phyloP scores from a whole-genome alignment of 495 filamentous ascomycete genomes.

The Lindgomyces ingoldianus region DNA sequence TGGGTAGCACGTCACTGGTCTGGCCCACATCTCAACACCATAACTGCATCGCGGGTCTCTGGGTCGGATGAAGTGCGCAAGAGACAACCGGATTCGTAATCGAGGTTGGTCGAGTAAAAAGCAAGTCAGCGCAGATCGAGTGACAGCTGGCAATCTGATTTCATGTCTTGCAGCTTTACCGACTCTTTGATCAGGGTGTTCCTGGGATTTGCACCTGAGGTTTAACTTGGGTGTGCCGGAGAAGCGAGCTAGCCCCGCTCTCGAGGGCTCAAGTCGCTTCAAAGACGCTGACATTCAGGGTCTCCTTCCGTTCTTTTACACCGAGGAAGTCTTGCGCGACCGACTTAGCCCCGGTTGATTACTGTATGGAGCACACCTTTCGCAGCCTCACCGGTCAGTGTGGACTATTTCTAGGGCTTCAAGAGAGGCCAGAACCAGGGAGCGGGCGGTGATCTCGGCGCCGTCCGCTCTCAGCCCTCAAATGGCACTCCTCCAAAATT shows the following conservation, averaged over 20 bases:
- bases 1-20: slow-evolving; percentile 8
- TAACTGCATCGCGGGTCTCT: slow-evolving; percentile 1
- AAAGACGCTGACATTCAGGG: too few relatives aligned
- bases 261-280: too few relatives aligned
- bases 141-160: slow-evolving; percentile 9
- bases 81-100: not conserved
- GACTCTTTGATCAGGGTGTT: not conserved
- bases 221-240: not conserved
- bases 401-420: not conserved
- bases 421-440: not conserved
- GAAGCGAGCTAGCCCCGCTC: slow-evolving; percentile 3
- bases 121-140: not conserved
- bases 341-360: slow-evolving; percentile 2
- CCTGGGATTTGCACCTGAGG: not conserved
- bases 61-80: not conserved
- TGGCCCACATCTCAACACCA: slow-evolving; percentile 12
- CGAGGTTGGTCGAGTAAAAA: not conserved
- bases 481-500: not conserved
- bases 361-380: not conserved
- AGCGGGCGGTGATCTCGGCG: not conserved
- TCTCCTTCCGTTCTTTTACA: too few relatives aligned
- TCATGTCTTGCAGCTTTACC: not conserved
- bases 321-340: not conserved
- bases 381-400: slow-evolving; percentile 13
- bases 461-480: not conserved